Base-by-base conservation (phyloP, 345 rosid species). In the Microcos paniculata region DNA sequence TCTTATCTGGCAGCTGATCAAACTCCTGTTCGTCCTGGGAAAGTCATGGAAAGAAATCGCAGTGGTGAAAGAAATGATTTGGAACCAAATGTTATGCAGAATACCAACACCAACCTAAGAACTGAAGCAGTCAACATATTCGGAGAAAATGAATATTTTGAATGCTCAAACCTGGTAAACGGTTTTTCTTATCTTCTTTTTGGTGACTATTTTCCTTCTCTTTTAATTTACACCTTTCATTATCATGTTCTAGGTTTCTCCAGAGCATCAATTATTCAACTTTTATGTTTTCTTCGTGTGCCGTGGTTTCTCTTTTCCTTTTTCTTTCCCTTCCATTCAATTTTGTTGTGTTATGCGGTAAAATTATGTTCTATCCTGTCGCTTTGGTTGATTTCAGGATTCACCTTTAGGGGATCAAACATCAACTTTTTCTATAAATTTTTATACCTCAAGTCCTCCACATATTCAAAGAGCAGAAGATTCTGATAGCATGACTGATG, bases 101-200 rank as follows among this genome's bases (percentile, higher is more conserved):
- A 59, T 56, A 52, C 62, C 55, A 61, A 38, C 72, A 82, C 21
- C 42, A 74, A 59, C 71, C 70, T 70, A 70, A 75, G 71, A 30
- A 59, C 76, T 21, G 73, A 53, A 72, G 57, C 76, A 40, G 53
- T 78, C 79, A 75, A 79, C 8, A 2, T 38, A 63, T 66, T 48
- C 13, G 70, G 40, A 56, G 82, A 74, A 77, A 73, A 64, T 75
- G 81, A 58, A 83, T 68, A 10, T 49, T 64, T 79, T 12, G 71
- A 77, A 57, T 77, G 70, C 70, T 80, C 79, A 40, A 79, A 82
- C 55, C 73, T 72, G 53, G 92, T 91, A 81, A 59, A 66, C 57
- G 53, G 49, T 42, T 76, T 55, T 28, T 58, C 23, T 79, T 68
- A 72, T 42, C 1, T 61, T n/a, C n/a, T n/a, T n/a, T n/a, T n/a